phyloP scores from a whole-genome alignment of 2,329 filamentous ascomycete species.

The Penicillium hordei region DNA sequence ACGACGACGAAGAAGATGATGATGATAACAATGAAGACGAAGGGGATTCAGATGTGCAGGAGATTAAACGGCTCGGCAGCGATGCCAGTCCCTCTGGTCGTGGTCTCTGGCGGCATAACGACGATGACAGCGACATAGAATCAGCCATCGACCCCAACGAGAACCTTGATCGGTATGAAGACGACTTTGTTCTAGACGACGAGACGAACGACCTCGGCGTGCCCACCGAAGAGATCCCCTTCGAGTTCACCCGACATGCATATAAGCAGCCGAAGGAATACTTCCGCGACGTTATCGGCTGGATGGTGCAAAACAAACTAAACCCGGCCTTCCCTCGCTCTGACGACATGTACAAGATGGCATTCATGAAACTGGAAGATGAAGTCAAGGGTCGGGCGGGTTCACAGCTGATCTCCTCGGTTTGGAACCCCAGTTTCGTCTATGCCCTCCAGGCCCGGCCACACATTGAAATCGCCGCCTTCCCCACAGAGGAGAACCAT shows the following conservation, averaged over 20 bases:
- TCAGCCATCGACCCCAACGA: constrained; percentile 36
- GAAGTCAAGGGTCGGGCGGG: constrained; percentile 67
- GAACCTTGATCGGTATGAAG: constrained; percentile 57
- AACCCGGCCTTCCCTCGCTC: constrained; percentile 67
- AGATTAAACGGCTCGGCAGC: constrained; percentile 4
- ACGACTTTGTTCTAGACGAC: constrained; percentile 65
- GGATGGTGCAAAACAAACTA: constrained; percentile 77
- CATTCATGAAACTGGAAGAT: constrained; percentile 70
- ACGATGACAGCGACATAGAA: constrained; percentile 35
- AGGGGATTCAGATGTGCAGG: constrained; percentile 18
- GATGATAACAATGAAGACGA: constrained; percentile 7
- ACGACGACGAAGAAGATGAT: constrained; percentile 10
- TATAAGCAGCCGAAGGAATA: constrained; percentile 69
- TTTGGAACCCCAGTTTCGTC: constrained; percentile 68
- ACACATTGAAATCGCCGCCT: constrained; percentile 53
- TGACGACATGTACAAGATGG: constrained; percentile 65
- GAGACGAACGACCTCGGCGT: constrained; percentile 60
- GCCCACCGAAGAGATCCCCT: constrained; percentile 59
- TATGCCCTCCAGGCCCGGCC: constrained; percentile 66
- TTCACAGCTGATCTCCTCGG: constrained; percentile 70
- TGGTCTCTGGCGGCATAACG: constrained; percentile 10
- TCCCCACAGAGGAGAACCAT: constrained; percentile 47
- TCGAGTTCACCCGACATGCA: constrained; percentile 66
- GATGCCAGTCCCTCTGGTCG: constrained; percentile 2
- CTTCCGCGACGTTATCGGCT: constrained; percentile 72